Base-by-base conservation (phyloP, 805 yeast species). In the Danielozyma ontarioensis region DNA sequence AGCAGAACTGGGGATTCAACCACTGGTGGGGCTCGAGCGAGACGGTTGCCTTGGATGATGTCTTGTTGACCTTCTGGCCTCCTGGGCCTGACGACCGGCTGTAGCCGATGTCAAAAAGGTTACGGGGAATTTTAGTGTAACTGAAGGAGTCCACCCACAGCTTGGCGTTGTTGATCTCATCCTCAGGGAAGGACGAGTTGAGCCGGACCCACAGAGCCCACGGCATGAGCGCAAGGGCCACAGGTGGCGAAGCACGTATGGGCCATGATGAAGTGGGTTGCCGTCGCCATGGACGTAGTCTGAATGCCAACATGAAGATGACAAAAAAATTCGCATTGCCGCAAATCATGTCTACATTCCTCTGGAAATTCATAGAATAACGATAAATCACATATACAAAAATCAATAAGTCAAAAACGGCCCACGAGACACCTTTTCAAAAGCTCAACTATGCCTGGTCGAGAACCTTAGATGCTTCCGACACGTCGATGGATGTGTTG, bases 41-140 rank as follows among this genome's bases (percentile, higher is more conserved):
- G 13, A 85, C 50, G 0, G 85, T 78, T 5, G 88, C 85, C 46
- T 84, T 80, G 1, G 83, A 70, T 19, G 72, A 70, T 7, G 79
- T 68, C 45, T 85, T 85, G 54, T 85, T 85, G 8, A 86, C 94
- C 48, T 86, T 81, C 45, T 85, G 95, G 0, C 95, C 95, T 1
- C 95, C 95, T 0, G 95, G 86, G 0, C 95, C 95, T 22, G 88
- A 75, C 0, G 93, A 72, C 37, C 89, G 55, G 33, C 76, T 63
- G 48, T 58, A 80, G 3, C 65, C 41, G 2, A 72, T 49, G 2
- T 59, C 56, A 45, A 80, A 79, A 12, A 54, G 44, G 13, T 53
- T 41, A 11, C 59, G 51, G 1, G 84, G 85, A 2, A 80, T 61
- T 5, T 50, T 35, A 1, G 38, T 19, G 5, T 50, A 45, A 1